Evolutionary conservation across 768 basidiomycete genomes (phyloP), one percentile per base, ranked within the genome.

Genomic region (Lactarius trivialis): DNA sequence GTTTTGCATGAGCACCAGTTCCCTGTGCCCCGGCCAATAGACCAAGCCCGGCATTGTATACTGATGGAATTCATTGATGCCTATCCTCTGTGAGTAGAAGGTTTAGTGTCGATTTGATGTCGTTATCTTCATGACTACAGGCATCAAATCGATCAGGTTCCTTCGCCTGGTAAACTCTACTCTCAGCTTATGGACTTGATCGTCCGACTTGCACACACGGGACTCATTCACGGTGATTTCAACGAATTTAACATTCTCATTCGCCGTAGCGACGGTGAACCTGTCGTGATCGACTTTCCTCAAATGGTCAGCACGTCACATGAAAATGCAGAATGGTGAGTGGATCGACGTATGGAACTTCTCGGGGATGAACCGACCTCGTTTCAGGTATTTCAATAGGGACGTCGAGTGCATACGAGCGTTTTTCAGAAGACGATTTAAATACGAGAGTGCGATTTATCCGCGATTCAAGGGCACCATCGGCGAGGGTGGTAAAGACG

Each of bases 161-260:
- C 88, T 7, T 88, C 89, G 2, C 94, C 96, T 0, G 93, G 93
- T 43, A 88, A 86, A 65, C 81, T 98, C 24, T 98, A 98, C 74
- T 94, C 94, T 1, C 76, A 78, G 19, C 78, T 98, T 50, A 98
- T 98, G 97, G 92, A 93, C 72, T 78, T 98, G 63, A 93, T 98
- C 71, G 93, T 98, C 60, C 91, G 93, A 57, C 89, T 98, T 70
- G 95, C 96, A 6, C 85, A 84, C 39, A 85, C 89, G 17, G 97
- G 97, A 6, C 82, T 99, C n/a, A 98, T 99, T 56, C 97, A 99
- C 70, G 95, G 97, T 45, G 97, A 99, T 69, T 99, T 91, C 76
- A 99, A 99, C 76, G 97, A 99, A 71, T 99, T 98, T 79, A 98
- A 99, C 73, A 94, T 99, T 67, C 85, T 99, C 64, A 93, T 99